Evolutionary conservation across 805 yeast species (phyloP).

Genomic region (Starmerella bombicola): DNA sequence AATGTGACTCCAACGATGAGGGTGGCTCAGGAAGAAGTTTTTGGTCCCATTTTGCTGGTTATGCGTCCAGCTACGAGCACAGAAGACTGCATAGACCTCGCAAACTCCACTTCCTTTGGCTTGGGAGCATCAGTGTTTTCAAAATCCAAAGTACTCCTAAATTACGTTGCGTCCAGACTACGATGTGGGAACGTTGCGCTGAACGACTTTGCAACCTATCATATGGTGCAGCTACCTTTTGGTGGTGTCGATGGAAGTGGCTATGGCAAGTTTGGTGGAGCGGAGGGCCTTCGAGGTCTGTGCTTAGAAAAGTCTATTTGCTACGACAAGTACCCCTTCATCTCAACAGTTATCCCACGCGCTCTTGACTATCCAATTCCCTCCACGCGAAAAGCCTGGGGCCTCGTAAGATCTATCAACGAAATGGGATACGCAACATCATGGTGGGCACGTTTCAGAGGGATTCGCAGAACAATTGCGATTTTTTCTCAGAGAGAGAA

Average conservation of each 20-base stretch:
- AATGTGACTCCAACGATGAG: conserved; percentile 68
- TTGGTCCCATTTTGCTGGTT: conserved; percentile 81
- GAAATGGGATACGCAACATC: conserved; percentile 63
- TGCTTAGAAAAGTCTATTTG: conserved; percentile 82
- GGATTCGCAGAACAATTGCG: conserved; percentile 39
- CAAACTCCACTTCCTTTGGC: conserved; percentile 80
- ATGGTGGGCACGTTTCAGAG: conserved; percentile 52
- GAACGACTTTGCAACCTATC: conserved; percentile 93
- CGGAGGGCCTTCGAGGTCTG: conserved; percentile 84
- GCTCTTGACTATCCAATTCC: conserved; percentile 86
- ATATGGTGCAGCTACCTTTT: conserved; percentile 91
- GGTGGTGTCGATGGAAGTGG: conserved; percentile 93
- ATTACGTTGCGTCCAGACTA: conserved; percentile 49
- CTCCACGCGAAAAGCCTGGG: conserved; percentile 76
- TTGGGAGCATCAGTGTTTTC: conserved; percentile 90
- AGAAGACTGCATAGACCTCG: conserved; percentile 58
- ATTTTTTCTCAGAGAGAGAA: neutral
- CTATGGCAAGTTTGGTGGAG: conserved; percentile 96
- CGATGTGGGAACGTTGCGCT: conserved; percentile 89
- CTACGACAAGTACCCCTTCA: conserved; percentile 64
- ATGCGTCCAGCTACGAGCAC: conserved; percentile 51
- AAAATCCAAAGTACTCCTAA: conserved; percentile 41
- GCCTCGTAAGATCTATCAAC: conserved; percentile 68
- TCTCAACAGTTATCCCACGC: conserved; percentile 69
- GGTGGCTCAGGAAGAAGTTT: conserved; percentile 81